A percentile compares a stretch with the other conserved stretches of the same genome.
These are phyloP conservation scores for Venturia aucupariae DNA, from an alignment of 2,329 filamentous ascomycete genomes.

Conservation along the genomic window DNA sequence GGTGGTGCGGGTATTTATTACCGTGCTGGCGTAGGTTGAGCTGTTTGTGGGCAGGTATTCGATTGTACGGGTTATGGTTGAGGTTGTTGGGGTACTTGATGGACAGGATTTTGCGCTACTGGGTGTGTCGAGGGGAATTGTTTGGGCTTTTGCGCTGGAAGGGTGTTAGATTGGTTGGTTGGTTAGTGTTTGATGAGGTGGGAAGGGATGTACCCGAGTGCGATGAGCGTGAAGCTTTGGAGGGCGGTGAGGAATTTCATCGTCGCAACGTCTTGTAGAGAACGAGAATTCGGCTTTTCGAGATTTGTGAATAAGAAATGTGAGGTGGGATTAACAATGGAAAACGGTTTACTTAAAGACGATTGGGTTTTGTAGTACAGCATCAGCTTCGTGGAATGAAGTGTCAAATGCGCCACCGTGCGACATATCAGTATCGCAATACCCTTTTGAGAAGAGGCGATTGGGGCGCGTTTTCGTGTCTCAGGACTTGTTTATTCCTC, in stretches of 20 bases:
- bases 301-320: no score
- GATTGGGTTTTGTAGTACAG: no score
- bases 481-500: not conserved
- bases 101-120: not conserved
- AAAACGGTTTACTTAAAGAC: no score
- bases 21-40: not conserved
- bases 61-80: constrained; percentile 4
- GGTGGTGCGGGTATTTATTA: not conserved
- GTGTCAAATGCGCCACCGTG: not conserved
- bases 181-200: no score
- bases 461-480: not conserved
- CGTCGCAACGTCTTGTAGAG: no score
- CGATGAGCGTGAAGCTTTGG: not conserved
- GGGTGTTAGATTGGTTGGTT: not conserved
- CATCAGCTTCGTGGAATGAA: no score
- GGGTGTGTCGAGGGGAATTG: not conserved
- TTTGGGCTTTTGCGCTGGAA: not conserved
- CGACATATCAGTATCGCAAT: not conserved
- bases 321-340: no score
- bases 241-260: not conserved
- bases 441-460: not conserved
- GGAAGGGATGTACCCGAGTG: not conserved
- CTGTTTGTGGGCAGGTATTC: not conserved
- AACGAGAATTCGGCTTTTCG: no score
- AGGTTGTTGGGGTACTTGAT: not conserved